These are phyloP conservation scores for Cladosporium sp. DNA, from an alignment of 2,329 filamentous ascomycete species.

Conservation along the genomic window DNA sequence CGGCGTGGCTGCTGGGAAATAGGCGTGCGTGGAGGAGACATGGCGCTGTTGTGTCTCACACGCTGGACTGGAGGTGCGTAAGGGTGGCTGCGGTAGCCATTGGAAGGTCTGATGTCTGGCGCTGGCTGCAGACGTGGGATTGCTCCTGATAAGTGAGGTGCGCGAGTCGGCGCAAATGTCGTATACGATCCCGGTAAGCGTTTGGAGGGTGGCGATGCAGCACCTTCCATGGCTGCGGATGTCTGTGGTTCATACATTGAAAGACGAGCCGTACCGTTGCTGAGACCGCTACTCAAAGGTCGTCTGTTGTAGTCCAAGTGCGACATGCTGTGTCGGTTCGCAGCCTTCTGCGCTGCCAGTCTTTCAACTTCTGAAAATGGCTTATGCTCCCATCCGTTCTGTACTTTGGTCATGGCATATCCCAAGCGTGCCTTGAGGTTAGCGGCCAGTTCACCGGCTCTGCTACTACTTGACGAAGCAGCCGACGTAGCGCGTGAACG, in stretches of 20 bases:
- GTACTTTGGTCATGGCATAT: conserved; percentile 91
- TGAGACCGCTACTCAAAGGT: conserved; percentile 24
- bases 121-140: conserved; percentile 23
- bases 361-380: conserved; percentile 72
- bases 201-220: conserved; percentile 26
- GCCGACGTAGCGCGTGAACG: conserved; percentile 66
- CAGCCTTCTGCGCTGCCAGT: conserved; percentile 59
- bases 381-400: conserved; percentile 78
- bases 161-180: conserved; percentile 11
- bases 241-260: conserved; percentile 19
- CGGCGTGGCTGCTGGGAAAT: conserved; percentile 21
- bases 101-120: conserved; percentile 25
- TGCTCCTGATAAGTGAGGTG: conserved; percentile 3
- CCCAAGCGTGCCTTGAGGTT: conserved; percentile 78
- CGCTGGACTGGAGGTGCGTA: conserved; percentile 1
- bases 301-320: conserved; percentile 21
- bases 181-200: conserved; percentile 27
- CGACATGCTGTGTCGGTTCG: conserved; percentile 22
- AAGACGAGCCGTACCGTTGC: conserved; percentile 22
- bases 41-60: conserved; percentile 11
- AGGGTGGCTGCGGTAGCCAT: conserved; percentile 9
- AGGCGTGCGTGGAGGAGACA: conserved; percentile 30
- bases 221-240: conserved; percentile 3
- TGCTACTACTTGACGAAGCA: conserved; percentile 59
- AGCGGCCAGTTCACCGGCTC: conserved; percentile 76